Evolutionary conservation across 768 basidiomycete species (phyloP).

Genomic region (Strobilomyces confusus): DNA sequence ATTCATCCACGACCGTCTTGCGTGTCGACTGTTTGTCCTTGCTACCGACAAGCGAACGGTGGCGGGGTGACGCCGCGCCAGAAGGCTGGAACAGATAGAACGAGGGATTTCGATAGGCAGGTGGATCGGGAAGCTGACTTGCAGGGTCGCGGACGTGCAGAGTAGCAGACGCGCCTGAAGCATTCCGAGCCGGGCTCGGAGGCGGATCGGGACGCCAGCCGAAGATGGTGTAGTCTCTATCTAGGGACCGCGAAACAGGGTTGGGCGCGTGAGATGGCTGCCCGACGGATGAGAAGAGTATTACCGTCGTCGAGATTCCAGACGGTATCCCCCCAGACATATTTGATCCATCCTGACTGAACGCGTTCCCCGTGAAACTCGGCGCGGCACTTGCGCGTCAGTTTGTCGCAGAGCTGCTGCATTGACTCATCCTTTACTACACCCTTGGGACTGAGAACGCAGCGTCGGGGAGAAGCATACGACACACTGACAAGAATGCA

Average conservation of each 20-base stretch:
- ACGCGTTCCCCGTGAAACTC: constrained; percentile 60
- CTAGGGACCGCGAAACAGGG: constrained; percentile 33
- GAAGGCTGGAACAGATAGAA: constrained; percentile 58
- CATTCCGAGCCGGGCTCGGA: constrained; percentile 19
- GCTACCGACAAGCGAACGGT: constrained; percentile 33
- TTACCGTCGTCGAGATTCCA: constrained; percentile 92
- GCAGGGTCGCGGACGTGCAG: constrained; percentile 62
- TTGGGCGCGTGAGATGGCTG: background rate
- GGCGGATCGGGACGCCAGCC: constrained; percentile 60
- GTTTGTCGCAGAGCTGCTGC: constrained; percentile 60
- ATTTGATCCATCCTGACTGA: constrained; percentile 81
- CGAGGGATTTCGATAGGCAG: constrained; percentile 64
- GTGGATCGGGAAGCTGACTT: constrained; percentile 52
- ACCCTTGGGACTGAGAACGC: constrained; percentile 7
- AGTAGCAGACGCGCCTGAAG: constrained; percentile 28
- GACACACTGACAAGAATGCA: constrained; percentile 62
- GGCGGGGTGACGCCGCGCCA: constrained; percentile 27
- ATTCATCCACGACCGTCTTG: constrained; percentile 27
- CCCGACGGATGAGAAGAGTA: constrained; percentile 8
- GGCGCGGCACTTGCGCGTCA: constrained; percentile 60
- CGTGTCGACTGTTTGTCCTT: constrained; percentile 39
- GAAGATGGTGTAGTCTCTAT: constrained; percentile 87
- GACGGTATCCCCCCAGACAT: constrained; percentile 70
- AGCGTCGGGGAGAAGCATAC: background rate
- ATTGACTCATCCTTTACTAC: constrained; percentile 69